Base-by-base conservation (phyloP, 768 basidiomycete species). In the Kwoniella bestiolae region DNA sequence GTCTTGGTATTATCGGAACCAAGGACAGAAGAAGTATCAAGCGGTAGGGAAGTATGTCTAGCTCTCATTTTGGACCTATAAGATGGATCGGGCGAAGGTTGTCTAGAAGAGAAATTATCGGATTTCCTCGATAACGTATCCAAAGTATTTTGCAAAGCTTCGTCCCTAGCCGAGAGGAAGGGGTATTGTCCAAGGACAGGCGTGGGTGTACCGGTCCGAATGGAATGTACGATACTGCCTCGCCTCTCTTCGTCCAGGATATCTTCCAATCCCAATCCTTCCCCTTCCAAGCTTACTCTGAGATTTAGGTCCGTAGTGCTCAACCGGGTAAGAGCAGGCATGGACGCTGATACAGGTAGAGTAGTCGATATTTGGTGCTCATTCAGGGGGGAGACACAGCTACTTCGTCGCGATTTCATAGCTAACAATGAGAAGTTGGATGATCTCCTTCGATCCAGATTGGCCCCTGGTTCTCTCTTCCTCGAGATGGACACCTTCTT, bases 221-320 rank as follows among this genome's bases (percentile, higher is more conserved):
- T n/a, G 25, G 35, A 23, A n/a, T 56, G 46, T 12, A 64, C 52
- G 21, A 64, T 64, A 25, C 55, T 64, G 18, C 44, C 55, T 38
- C 65, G 49, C 49, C 53, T 58, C 28, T 34, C 35, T 23, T 56
- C 47, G 28, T 66, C 65, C 1, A 66, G 45, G 23, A 66, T 66
- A 47, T 66, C 65, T 9, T 66, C 59, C 23, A 66, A 44, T 5
- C 59, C 59, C 25, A 66, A 46, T 28, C 45, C 52, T n/a, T 60
- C 53, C 11, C 23, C 38, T 9, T 56, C 64, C 26, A 51, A 29
- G 21, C 49, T 46, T 26, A 55, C 41, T 8, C 38, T 29, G 2
- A 60, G 51, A 16, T 53, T 60, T n/a, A 65, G 28, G 23, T 58
- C 50, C 1, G 57, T 29, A 1, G 56, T 41, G 5, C 35, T 11